Conservation (phyloP, 129 eudicot genomes). For the Arctium minus region DNA sequence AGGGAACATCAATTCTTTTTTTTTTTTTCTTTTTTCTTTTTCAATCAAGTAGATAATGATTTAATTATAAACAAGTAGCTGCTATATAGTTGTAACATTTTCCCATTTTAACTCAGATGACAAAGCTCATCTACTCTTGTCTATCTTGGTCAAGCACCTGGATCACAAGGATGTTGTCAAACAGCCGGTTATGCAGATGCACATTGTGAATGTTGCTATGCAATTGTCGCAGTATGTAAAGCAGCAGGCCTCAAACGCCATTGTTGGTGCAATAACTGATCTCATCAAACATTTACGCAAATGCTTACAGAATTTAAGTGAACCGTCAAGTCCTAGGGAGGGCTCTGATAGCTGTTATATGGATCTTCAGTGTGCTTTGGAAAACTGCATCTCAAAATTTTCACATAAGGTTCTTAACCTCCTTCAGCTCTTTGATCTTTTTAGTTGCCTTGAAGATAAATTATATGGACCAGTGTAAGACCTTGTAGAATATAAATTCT, state of each 20-base stretch:
- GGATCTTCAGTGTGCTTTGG: constrained; percentile 64
- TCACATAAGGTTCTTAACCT: constrained; percentile 49
- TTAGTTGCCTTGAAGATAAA: neutral
- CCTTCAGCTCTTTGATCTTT: neutral
- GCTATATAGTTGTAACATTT: neutral
- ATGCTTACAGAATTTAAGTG: constrained; percentile 55
- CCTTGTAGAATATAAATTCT: no score
- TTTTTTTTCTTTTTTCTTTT: neutral
- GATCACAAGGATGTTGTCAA: constrained; percentile 68
- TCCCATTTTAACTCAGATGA: constrained; percentile 36
- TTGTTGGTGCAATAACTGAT: constrained; percentile 70
- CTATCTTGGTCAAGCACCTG: constrained; percentile 70
- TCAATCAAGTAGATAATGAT: neutral
- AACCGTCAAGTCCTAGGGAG: constrained; percentile 50
- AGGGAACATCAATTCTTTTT: neutral
- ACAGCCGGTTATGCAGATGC: constrained; percentile 54
- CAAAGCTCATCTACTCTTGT: constrained; percentile 58
- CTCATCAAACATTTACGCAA: constrained; percentile 62
- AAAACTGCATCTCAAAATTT: constrained; percentile 53
- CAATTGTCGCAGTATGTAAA: constrained; percentile 53
- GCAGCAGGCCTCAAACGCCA: constrained; percentile 48
- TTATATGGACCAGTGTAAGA: neutral
- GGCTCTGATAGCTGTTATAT: constrained; percentile 40
- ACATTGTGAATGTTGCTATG: constrained; percentile 48
- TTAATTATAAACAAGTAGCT: neutral